Evolutionary conservation across 345 rosid species (phyloP).

Genomic region (Xanthoceras sorbifolium): DNA sequence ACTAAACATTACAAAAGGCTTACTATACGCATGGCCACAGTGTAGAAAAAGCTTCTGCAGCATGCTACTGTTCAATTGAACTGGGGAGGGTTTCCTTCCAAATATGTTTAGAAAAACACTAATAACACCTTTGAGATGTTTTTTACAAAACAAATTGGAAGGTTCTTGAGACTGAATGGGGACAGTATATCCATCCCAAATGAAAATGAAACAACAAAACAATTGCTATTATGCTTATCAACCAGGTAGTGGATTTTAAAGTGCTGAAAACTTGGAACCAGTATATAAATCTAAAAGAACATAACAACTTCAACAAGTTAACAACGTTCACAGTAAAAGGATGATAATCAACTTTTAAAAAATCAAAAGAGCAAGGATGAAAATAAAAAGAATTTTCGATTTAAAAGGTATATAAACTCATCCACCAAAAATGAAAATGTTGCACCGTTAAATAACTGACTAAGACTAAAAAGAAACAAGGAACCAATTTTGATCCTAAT

Average conservation of each 20-base stretch:
- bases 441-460: neutral
- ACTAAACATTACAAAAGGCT: neutral
- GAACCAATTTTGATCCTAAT: neutral
- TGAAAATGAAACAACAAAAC: neutral
- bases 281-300: neutral
- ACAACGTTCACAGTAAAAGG: neutral
- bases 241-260: conserved; percentile 1
- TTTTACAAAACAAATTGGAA: neutral
- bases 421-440: conserved; percentile 2
- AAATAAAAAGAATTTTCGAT: conserved; percentile 6
- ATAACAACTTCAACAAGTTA: neutral
- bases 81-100: neutral
- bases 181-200: neutral
- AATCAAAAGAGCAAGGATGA: neutral
- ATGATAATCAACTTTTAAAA: neutral
- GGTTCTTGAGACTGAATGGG: neutral
- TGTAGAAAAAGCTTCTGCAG: neutral
- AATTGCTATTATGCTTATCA: neutral
- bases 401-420: neutral
- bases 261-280: neutral
- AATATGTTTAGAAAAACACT: neutral
- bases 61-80: neutral
- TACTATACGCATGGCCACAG: too few species aligned
- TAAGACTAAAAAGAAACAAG: conserved; percentile 1
- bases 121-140: neutral